Conservation (phyloP, 345 rosid species). For the Hypericum perforatum region DNA sequence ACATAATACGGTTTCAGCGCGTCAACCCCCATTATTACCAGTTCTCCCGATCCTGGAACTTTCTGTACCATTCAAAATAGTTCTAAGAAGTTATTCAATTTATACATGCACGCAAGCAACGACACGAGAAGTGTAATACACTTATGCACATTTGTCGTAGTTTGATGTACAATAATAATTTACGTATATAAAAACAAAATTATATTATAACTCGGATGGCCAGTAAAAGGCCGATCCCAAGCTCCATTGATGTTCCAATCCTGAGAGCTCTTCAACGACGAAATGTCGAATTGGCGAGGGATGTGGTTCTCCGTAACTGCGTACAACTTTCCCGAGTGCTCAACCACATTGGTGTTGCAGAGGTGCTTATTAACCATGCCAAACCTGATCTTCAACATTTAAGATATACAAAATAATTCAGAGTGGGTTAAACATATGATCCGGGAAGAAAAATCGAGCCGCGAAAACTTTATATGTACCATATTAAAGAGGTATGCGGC, state of each 20-base stretch:
- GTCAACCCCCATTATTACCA: conserved; percentile 29
- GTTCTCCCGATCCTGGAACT: conserved; percentile 36
- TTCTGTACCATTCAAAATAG: conserved; percentile 14
- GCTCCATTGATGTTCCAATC: conserved; percentile 32
- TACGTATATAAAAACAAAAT: no score
- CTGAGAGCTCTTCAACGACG: conserved; percentile 14
- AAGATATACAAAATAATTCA: no score
- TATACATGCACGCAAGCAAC: neutral
- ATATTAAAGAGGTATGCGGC: conserved; percentile 1
- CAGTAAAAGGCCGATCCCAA: conserved; percentile 32
- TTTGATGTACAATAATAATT: no score
- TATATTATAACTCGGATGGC: conserved; percentile 29
- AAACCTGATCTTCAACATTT: conserved; percentile 24
- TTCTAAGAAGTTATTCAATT: neutral
- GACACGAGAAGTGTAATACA: no score
- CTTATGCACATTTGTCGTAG: no score
- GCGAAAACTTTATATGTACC: neutral
- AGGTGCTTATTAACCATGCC: conserved; percentile 20
- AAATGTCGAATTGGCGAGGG: conserved; percentile 31
- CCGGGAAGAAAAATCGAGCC: no score
- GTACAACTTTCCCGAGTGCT: conserved; percentile 30
- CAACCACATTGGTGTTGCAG: conserved; percentile 27
- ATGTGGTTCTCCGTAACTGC: conserved; percentile 23
- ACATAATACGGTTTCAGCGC: conserved; percentile 25
- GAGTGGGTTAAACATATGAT: no score